These are phyloP conservation scores for Setomelanomma holmii DNA, from an alignment of 2,329 filamentous ascomycete genomes.

Conservation along the genomic window DNA sequence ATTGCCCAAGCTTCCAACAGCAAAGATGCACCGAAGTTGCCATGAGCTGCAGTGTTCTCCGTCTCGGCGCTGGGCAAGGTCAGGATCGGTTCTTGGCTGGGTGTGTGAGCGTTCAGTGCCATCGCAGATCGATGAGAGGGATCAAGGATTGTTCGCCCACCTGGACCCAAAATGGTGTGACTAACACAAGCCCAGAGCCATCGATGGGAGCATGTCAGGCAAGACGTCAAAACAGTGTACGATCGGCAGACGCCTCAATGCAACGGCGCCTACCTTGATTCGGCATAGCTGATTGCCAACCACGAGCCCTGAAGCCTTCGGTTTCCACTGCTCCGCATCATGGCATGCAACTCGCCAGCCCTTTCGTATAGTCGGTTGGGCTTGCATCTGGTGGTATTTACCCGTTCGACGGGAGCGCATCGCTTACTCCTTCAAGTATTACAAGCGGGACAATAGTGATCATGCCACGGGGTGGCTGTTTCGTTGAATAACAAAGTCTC, in stretches of 20 bases:
- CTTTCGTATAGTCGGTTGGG: constrained; percentile 7
- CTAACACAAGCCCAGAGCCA: background rate
- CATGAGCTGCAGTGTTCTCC: constrained; percentile 6
- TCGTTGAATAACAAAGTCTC: background rate
- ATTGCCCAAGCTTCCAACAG: constrained; percentile 4
- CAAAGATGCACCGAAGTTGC: constrained; percentile 14
- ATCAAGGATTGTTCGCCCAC: background rate
- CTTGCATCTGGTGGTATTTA: constrained; percentile 5
- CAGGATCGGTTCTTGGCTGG: constrained; percentile 8
- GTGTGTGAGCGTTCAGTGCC: constrained; percentile 6
- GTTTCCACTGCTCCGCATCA: constrained; percentile 7
- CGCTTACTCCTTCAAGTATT: background rate
- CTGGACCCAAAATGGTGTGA: background rate
- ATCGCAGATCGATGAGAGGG: background rate
- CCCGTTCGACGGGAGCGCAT: background rate
- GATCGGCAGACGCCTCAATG: too few species aligned
- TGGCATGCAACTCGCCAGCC: constrained; percentile 5
- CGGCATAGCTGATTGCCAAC: constrained; percentile 12
- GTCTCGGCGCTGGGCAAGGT: constrained; percentile 25
- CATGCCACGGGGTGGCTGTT: background rate
- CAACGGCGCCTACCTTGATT: constrained; percentile 11
- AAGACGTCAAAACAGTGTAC: too few species aligned
- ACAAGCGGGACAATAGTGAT: background rate
- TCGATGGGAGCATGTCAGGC: background rate
- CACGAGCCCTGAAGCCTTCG: constrained; percentile 16